phyloP scores from a whole-genome alignment of 768 basidiomycete genomes.

The Phlegmacium glaucopus region DNA sequence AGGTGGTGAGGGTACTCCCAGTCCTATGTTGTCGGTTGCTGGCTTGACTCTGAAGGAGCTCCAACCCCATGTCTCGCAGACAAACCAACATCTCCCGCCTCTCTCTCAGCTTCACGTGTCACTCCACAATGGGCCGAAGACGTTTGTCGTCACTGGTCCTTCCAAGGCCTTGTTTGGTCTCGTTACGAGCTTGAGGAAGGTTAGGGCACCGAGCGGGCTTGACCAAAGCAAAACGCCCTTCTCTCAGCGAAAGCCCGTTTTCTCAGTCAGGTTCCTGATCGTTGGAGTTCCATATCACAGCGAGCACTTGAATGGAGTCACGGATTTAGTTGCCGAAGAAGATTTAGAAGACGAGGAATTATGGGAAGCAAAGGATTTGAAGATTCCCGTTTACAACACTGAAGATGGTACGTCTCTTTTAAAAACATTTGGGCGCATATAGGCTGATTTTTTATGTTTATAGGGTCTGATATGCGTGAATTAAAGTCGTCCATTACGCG shows the following conservation, averaged over 20 bases:
- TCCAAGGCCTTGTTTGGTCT: constrained; percentile 91
- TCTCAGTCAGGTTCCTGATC: constrained; percentile 91
- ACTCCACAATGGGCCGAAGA: constrained; percentile 89
- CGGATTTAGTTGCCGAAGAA: constrained; percentile 71
- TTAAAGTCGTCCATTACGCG: constrained; percentile 72
- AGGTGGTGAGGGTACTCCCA: constrained; percentile 90
- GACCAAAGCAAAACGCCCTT: constrained; percentile 95
- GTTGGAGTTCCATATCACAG: constrained; percentile 97
- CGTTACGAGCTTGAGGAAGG: constrained; percentile 85
- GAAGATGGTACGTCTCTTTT: constrained; percentile 64
- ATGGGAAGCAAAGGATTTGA: constrained; percentile 66
- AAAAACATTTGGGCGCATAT: constrained; percentile 2
- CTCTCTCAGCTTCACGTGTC: constrained; percentile 83
- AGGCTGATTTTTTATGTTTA: constrained; percentile 14
- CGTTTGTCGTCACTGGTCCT: constrained; percentile 92
- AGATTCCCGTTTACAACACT: constrained; percentile 87
- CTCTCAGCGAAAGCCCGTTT: constrained; percentile 93
- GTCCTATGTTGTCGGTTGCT: constrained; percentile 90
- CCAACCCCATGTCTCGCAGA: constrained; percentile 77
- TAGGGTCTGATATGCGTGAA: constrained; percentile 83
- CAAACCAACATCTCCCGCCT: constrained; percentile 78
- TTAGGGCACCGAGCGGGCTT: constrained; percentile 79
- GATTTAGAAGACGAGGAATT: constrained; percentile 78
- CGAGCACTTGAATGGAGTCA: constrained; percentile 69
- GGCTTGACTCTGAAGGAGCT: constrained; percentile 77